Evolutionary conservation across 2,329 filamentous ascomycete genomes (phyloP).

Genomic region (Xylogone sp.): DNA sequence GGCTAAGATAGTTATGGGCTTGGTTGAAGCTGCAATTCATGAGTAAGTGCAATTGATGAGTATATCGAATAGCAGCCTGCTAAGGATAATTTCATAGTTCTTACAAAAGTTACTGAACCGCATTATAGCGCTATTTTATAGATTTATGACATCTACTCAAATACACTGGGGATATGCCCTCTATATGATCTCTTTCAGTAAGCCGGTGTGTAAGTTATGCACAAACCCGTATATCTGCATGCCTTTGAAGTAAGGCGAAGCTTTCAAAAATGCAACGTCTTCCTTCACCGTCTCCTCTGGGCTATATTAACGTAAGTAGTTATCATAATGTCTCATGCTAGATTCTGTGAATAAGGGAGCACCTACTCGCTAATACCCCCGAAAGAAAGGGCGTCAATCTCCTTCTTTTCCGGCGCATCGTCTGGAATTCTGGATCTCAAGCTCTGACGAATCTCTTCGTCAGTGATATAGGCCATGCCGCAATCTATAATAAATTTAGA

Average conservation of each 20-base stretch:
- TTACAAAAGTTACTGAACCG: not conserved
- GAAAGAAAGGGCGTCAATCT: constrained; percentile 12
- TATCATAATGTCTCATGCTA: too few species aligned
- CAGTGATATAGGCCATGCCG: constrained; percentile 8
- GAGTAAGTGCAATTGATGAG: not conserved
- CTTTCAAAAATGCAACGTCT: constrained; percentile 15
- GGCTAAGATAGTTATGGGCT: not conserved
- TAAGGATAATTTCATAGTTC: not conserved
- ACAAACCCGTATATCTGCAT: constrained; percentile 18
- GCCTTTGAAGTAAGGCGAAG: constrained; percentile 14
- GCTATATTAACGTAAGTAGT: constrained; percentile 7
- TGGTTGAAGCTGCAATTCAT: not conserved
- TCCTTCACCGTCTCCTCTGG: constrained; percentile 17
- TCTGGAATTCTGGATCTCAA: constrained; percentile 3
- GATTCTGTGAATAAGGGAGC: not conserved
- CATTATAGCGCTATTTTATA: not conserved
- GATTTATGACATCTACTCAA: too few species aligned
- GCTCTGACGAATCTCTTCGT: constrained; percentile 11
- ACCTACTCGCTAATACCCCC: constrained; percentile 16
- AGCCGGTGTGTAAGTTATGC: constrained; percentile 18
- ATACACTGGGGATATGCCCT: not conserved
- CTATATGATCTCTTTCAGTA: constrained; percentile 14
- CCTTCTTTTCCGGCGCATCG: not conserved
- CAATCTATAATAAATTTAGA: constrained; percentile 7
- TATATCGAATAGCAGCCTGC: not conserved